Base-by-base conservation (phyloP, 2,329 filamentous ascomycete genomes). In the Colletotrichum phormii region DNA sequence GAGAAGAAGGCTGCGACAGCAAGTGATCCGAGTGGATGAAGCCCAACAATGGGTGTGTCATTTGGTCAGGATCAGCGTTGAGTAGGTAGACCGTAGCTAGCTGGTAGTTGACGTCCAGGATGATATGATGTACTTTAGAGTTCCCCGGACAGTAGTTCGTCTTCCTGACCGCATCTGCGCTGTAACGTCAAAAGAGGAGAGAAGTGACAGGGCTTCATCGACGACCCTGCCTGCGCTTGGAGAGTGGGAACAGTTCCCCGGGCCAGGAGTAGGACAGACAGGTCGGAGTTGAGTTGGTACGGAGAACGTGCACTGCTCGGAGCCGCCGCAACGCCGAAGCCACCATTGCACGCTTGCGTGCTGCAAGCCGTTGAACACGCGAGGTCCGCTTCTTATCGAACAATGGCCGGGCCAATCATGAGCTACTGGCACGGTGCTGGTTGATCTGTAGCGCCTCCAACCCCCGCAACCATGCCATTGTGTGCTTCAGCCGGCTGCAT, bases 401-500 rank as follows among this genome's bases (percentile, higher is more conserved):
- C n/a, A 61, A 35, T 53, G 54, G 70, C 29, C 13, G 49, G 55
- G 54, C 55, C 46, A 70, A 57, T 64, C 46, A 37, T 15, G 18
- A 26, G 55, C 22, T 22, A 3, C 18, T 12, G 60, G 22, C 15
- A 58, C 53, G 35, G 29, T 22, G 18, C 26, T 37, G 46, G 42
- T 37, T 64, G 26, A 51, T 54, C 35, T 53, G 37, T 29, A 59
- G 53, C 54, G 35, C 59, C 54, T 53, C n/a, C 13, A 59, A 69
- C 59, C 70, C 70, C 70, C 60, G 70, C 65, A 64, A 64, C 22
- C 29, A 57, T 35, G n/a, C n/a, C 24, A 55, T 55, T 18, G 26
- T 54, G 46, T 35, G 46, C 49, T 22, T 67, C 67, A 42, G 22
- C 42, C 46, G 37, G 24, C n/a, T 70, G 67, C 53, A 65, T 64